A percentile compares a stretch with the other conserved stretches of the same genome.
Evolutionary conservation across 2,329 filamentous ascomycete genomes (phyloP).

Genomic region (Clonostachys chloroleuca): DNA sequence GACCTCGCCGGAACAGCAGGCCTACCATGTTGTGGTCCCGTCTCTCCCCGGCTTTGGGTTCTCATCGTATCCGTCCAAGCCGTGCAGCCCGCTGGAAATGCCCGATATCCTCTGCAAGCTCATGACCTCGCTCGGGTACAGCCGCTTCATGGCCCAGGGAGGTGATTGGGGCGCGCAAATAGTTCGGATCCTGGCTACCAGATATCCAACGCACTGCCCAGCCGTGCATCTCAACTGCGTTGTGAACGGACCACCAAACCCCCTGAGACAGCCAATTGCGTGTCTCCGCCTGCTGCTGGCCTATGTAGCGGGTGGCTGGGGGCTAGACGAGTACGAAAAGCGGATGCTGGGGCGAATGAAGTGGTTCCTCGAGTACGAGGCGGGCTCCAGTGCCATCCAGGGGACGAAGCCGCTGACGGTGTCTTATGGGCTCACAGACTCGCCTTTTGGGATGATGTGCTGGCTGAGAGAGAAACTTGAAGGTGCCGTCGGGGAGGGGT

Average conservation of each 20-base stretch:
- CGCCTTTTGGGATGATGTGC: background rate
- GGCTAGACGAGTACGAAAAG: background rate
- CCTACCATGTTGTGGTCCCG: constrained; percentile 42
- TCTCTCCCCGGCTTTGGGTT: constrained; percentile 38
- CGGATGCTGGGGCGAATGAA: background rate
- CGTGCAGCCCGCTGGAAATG: constrained; percentile 5
- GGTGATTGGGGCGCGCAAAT: constrained; percentile 1
- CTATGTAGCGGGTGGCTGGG: background rate
- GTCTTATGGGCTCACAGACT: background rate
- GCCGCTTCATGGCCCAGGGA: constrained; percentile 6
- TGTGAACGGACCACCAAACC: background rate
- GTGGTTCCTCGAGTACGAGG: background rate
- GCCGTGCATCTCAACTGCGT: constrained; percentile 2
- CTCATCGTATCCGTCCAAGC: constrained; percentile 15
- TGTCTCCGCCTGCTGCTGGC: background rate
- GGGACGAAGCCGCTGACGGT: background rate
- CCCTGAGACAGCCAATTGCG: background rate
- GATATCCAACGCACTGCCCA: background rate
- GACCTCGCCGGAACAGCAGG: constrained; percentile 13
- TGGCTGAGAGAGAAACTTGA: background rate
- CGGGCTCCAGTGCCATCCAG: background rate
- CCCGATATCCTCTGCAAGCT: constrained; percentile 6
- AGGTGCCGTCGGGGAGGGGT: background rate
- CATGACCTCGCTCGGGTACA: constrained; percentile 10
- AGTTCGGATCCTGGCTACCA: background rate